phyloP scores from a whole-genome alignment of 2,329 filamentous ascomycete species.

The Catunica adiposa region DNA sequence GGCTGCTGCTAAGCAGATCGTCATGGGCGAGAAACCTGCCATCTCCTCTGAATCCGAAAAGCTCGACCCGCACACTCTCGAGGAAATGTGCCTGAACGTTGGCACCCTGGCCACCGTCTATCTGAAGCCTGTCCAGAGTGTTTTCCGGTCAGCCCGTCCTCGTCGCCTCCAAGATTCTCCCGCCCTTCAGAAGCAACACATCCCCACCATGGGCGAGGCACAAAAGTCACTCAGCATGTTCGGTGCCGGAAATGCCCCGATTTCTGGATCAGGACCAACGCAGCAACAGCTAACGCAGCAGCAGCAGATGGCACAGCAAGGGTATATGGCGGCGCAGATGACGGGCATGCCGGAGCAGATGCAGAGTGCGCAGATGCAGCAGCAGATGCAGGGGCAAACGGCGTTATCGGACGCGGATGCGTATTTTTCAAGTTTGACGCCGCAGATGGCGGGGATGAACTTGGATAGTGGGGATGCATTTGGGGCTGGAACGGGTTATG shows the following conservation, averaged over 20 bases:
- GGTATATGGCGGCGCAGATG: not conserved
- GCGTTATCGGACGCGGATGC: constrained; percentile 75
- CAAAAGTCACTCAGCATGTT: constrained; percentile 46
- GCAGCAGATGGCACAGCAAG: constrained; percentile 29
- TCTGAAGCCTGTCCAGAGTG: constrained; percentile 90
- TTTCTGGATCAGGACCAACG: constrained; percentile 13
- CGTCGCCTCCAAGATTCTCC: constrained; percentile 67
- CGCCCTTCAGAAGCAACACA: constrained; percentile 58
- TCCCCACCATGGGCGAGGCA: constrained; percentile 36
- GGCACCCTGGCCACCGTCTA: constrained; percentile 95
- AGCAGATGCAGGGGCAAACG: not conserved
- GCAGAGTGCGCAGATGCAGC: not conserved
- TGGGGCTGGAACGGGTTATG: constrained; percentile 38
- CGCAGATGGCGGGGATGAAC: constrained; percentile 57
- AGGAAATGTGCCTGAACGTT: constrained; percentile 94
- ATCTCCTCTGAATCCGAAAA: constrained; percentile 95
- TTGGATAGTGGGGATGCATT: constrained; percentile 50
- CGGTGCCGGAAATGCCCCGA: constrained; percentile 28
- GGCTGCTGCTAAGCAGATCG: constrained; percentile 65
- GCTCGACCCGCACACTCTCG: constrained; percentile 73
- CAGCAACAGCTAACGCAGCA: constrained; percentile 20
- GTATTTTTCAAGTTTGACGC: constrained; percentile 70
- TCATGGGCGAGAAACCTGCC: constrained; percentile 94
- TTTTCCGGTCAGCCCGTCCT: constrained; percentile 78
- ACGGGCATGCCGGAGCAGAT: not conserved